Conservation (phyloP, 768 basidiomycete species). For the Gloeophyllum trabeum region DNA sequence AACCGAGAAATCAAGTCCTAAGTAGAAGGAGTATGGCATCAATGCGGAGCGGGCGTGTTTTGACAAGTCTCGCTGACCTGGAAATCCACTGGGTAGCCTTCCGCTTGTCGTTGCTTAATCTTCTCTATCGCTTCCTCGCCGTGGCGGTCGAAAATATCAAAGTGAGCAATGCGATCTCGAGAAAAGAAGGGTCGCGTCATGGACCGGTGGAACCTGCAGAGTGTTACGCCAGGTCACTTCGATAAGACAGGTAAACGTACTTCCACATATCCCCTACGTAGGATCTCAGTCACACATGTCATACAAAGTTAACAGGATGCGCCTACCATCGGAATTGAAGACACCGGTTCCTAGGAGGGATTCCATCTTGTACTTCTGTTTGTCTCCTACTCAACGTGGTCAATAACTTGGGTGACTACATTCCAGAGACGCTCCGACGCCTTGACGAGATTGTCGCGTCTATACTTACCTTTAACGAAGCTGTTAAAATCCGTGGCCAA, state of each 20-base stretch:
- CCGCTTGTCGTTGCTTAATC: conserved; percentile 27
- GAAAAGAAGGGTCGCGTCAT: conserved; percentile 68
- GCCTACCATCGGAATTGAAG: conserved; percentile 43
- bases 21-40: no score
- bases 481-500: conserved; percentile 32
- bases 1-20: conserved; percentile 16
- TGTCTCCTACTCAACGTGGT: conserved; percentile 10
- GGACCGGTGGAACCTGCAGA: conserved; percentile 42
- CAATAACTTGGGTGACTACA: no score
- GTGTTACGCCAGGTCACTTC: background rate
- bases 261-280: conserved; percentile 61
- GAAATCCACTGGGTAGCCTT: conserved; percentile 44
- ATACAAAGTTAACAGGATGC: conserved; percentile 2
- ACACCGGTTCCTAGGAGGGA: conserved; percentile 45
- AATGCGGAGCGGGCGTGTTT: no score
- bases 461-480: conserved; percentile 25
- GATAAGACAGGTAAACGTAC: conserved; percentile 18
- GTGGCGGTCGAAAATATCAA: conserved; percentile 49
- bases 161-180: conserved; percentile 47
- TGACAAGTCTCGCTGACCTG: no score
- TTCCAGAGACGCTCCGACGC: no score
- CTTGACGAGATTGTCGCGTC: no score
- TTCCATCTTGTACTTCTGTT: conserved; percentile 10
- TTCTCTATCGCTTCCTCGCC: conserved; percentile 33
- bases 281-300: background rate